Conservation (phyloP, 2,329 filamentous ascomycete genomes). For the Fusarium caatingaense region DNA sequence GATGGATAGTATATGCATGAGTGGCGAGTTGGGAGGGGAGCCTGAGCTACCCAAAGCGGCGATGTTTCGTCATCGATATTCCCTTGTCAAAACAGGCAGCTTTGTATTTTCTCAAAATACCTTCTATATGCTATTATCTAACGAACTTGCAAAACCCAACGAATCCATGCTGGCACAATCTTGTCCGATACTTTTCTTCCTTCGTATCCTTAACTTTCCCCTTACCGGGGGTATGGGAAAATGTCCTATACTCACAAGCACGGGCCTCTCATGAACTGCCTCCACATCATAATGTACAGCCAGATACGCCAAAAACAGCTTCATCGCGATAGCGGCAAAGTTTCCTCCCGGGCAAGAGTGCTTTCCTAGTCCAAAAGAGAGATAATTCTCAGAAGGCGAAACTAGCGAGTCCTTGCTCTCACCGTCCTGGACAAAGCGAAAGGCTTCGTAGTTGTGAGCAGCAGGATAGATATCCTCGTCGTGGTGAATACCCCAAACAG, state of each 20-base stretch:
- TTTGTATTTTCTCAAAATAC: no score
- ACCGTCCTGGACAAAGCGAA: neutral
- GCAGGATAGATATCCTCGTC: neutral
- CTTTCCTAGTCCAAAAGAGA: neutral
- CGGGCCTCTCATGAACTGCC: neutral
- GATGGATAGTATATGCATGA: no score
- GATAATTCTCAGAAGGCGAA: neutral
- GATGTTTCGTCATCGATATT: no score
- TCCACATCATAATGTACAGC: neutral
- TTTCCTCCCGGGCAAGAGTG: neutral
- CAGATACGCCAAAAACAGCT: neutral
- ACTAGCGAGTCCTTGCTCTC: neutral
- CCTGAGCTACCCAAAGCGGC: no score
- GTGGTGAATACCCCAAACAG: neutral
- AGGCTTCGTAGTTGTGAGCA: neutral
- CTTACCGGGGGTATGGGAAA: neutral
- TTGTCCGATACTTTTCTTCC: neutral
- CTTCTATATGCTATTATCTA: fast-evolving
- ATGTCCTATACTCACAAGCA: neutral
- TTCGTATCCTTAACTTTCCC: neutral
- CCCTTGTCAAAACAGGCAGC: no score
- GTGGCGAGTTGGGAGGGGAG: no score
- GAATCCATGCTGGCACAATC: neutral
- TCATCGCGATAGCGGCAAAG: neutral
- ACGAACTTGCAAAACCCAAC: neutral